Evolutionary conservation across 768 basidiomycete species (phyloP).

Genomic region (Mycena albidolilacea): DNA sequence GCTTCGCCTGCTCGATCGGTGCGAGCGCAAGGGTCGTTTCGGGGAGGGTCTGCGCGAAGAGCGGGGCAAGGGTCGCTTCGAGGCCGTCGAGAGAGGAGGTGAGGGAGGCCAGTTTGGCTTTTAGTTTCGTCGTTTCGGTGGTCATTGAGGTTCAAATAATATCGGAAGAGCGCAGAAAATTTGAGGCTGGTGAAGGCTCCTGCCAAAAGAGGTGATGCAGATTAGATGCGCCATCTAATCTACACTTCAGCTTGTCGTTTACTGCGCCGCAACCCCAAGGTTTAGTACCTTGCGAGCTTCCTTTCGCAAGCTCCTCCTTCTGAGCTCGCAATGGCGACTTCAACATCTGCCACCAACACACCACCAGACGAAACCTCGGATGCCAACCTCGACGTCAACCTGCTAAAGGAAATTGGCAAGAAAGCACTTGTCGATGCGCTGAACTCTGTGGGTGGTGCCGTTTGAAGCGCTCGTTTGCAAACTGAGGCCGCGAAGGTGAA

Average conservation of each 20-base stretch:
- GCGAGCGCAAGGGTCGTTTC: constrained; percentile 77
- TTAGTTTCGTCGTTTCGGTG: constrained; percentile 63
- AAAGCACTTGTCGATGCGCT: constrained; percentile 88
- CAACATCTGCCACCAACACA: constrained; percentile 54
- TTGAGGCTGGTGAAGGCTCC: not conserved
- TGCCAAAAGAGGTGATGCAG: not conserved
- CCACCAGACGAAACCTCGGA: constrained; percentile 61
- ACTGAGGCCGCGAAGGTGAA: constrained; percentile 70
- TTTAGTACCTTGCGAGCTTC: too few relatives aligned
- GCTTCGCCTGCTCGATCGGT: constrained; percentile 84
- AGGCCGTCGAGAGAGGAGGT: constrained; percentile 76
- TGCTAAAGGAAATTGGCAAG: constrained; percentile 84
- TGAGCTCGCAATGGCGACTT: constrained; percentile 22
- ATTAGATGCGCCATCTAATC: too few relatives aligned
- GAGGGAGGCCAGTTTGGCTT: constrained; percentile 64
- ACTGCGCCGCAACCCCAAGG: too few relatives aligned
- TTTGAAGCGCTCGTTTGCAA: constrained; percentile 9
- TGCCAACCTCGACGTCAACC: constrained; percentile 72
- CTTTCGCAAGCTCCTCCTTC: too few relatives aligned
- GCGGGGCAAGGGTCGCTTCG: constrained; percentile 74
- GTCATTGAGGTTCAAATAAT: constrained; percentile 49
- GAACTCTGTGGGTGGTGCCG: constrained; percentile 73
- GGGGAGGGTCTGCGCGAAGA: constrained; percentile 77
- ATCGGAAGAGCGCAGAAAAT: not conserved
- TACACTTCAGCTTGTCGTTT: too few relatives aligned